phyloP scores from a whole-genome alignment of 208 protist genomes.

The Leishmania gerbilli region DNA sequence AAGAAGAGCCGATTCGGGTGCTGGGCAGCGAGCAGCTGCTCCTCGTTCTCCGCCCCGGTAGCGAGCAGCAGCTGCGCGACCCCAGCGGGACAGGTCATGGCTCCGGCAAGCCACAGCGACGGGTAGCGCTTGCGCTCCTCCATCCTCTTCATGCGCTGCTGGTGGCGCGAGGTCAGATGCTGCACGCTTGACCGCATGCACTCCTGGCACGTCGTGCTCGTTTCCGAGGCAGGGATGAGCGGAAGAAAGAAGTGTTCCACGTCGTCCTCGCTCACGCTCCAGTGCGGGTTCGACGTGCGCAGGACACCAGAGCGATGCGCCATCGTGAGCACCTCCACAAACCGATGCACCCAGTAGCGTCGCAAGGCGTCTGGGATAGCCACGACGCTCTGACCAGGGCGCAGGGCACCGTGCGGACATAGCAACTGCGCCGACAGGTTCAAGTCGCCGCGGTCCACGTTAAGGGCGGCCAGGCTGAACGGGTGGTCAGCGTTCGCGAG shows the following conservation, averaged over 20 bases:
- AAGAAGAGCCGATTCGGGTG: constrained; percentile 76
- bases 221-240: constrained; percentile 32
- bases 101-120: constrained; percentile 49
- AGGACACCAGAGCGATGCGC: constrained; percentile 29
- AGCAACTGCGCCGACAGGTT: constrained; percentile 28
- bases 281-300: constrained; percentile 17
- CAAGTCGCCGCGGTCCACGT: constrained; percentile 18
- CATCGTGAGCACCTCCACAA: constrained; percentile 37
- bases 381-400: constrained; percentile 39
- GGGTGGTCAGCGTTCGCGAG: constrained; percentile 1
- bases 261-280: constrained; percentile 26
- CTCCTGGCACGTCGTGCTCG: constrained; percentile 38
- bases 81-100: constrained; percentile 33
- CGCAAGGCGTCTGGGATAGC: constrained; percentile 51
- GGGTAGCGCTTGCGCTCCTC: constrained; percentile 55
- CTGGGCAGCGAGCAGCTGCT: constrained; percentile 53
- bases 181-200: constrained; percentile 53
- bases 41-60: constrained; percentile 38
- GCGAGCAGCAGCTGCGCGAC: constrained; percentile 32
- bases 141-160: constrained; percentile 34
- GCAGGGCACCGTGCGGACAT: constrained; percentile 57
- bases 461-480: constrained; percentile 7
- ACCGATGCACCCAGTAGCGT: constrained; percentile 48
- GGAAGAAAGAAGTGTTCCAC: constrained; percentile 37
- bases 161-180: constrained; percentile 40